A percentile compares a stretch with the other conserved stretches of the same genome.
Conservation (phyloP, 768 basidiomycete species). For the Candolleomyces aberdarensis region DNA sequence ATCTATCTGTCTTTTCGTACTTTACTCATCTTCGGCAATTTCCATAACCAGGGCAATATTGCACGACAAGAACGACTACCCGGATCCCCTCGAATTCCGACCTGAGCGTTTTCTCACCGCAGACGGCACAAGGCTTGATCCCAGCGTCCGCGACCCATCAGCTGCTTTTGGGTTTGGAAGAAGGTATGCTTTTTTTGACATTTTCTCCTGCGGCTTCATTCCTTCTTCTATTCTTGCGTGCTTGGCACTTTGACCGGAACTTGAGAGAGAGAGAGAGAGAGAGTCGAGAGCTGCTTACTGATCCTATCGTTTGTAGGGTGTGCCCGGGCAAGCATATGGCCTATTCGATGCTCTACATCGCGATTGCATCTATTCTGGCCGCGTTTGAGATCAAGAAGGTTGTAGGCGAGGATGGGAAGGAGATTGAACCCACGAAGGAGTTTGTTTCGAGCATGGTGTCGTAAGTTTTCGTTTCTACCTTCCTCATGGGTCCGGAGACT, state of each 20-base stretch:
- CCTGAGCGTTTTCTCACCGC: constrained; percentile 19
- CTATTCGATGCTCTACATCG: constrained; percentile 15
- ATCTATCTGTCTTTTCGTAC: constrained; percentile 1
- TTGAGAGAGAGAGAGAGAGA: background rate
- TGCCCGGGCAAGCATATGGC: constrained; percentile 21
- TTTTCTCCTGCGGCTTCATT: too few species aligned
- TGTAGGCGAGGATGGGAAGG: constrained; percentile 22
- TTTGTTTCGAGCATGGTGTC: constrained; percentile 25
- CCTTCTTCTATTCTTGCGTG: too few species aligned
- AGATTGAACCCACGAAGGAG: constrained; percentile 20
- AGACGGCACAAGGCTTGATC: constrained; percentile 15
- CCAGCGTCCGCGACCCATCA: constrained; percentile 15
- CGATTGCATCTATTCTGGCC: constrained; percentile 15
- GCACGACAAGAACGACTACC: constrained; percentile 20
- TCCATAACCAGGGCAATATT: constrained; percentile 16
- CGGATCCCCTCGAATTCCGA: constrained; percentile 15
- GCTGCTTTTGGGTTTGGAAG: constrained; percentile 22
- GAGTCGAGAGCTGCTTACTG: background rate
- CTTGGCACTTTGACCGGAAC: too few species aligned
- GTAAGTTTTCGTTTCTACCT: constrained; percentile 11
- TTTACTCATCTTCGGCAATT: background rate
- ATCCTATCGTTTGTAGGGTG: constrained; percentile 7
- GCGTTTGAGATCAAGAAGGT: constrained; percentile 20
- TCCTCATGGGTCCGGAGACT: background rate
- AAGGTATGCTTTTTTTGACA: constrained; percentile 7